These are phyloP conservation scores for Trametes villosa DNA, from an alignment of 768 basidiomycete genomes.

Conservation along the genomic window DNA sequence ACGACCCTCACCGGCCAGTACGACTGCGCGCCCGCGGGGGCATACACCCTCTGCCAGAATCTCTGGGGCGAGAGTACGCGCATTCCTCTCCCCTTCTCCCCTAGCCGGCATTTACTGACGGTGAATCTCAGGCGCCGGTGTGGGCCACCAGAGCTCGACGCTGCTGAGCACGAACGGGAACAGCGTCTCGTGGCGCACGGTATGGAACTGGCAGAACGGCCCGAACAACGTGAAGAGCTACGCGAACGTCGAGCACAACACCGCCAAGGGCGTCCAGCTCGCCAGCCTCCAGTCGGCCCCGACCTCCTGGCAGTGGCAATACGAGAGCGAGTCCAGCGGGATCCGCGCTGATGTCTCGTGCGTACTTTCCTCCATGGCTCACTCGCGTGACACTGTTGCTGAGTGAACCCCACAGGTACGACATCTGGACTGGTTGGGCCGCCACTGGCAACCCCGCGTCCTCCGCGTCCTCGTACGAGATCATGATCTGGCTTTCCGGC, in stretches of 20 bases:
- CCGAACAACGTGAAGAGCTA: slow-evolving; percentile 62
- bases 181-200: slow-evolving; percentile 56
- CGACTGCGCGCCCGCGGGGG: slow-evolving; percentile 50
- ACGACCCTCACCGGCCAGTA: slow-evolving; percentile 51
- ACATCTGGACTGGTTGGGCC: slow-evolving; percentile 32
- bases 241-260: slow-evolving; percentile 52
- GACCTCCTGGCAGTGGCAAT: slow-evolving; percentile 56
- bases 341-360: slow-evolving; percentile 60
- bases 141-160: slow-evolving; percentile 54
- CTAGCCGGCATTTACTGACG: not conserved
- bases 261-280: slow-evolving; percentile 55
- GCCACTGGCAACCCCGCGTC: not conserved
- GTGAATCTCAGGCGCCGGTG: slow-evolving; percentile 42
- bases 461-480: slow-evolving; percentile 46
- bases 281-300: slow-evolving; percentile 48
- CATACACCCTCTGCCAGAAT: slow-evolving; percentile 59
- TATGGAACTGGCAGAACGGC: slow-evolving; percentile 54
- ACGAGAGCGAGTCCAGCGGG: slow-evolving; percentile 46
- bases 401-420: slow-evolving; percentile 42
- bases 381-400: not conserved
- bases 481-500: slow-evolving; percentile 67
- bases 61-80: slow-evolving; percentile 53
- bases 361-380: slow-evolving; percentile 17
- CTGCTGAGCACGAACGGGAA: slow-evolving; percentile 44
- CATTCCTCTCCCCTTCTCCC: not conserved